A percentile compares a stretch with the other conserved stretches of the same genome.
Conservation (phyloP, 768 basidiomycete species). For the Suillus subaureus region DNA sequence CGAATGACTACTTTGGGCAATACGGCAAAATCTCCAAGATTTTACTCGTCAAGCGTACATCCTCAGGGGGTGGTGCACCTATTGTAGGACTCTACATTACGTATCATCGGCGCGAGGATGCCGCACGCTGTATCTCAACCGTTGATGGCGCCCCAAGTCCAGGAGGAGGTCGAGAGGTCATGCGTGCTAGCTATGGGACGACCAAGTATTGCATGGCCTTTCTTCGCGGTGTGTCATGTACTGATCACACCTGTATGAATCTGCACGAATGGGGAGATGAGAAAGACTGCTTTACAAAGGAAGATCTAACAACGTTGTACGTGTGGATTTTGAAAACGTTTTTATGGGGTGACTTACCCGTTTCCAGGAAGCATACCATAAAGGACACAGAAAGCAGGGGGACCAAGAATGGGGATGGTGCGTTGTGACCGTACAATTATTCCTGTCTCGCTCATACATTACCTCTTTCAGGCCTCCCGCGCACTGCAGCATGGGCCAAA, state of each 20-base stretch:
- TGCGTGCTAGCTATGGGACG: slow-evolving; percentile 94
- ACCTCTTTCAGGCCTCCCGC: slow-evolving; percentile 54
- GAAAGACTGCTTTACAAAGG: slow-evolving; percentile 96
- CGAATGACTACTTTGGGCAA: slow-evolving; percentile 96
- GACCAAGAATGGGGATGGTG: slow-evolving; percentile 63
- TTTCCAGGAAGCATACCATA: slow-evolving; percentile 83
- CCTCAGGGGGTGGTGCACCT: slow-evolving; percentile 69
- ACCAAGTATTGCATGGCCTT: slow-evolving; percentile 98
- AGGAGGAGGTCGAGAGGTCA: slow-evolving; percentile 83
- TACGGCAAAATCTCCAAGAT: slow-evolving; percentile 99
- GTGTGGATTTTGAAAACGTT: slow-evolving; percentile 29
- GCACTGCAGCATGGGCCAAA: slow-evolving; percentile 65
- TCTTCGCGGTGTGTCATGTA: slow-evolving; percentile 81
- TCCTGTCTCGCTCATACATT: slow-evolving; percentile 18
- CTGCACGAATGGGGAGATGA: slow-evolving; percentile 99
- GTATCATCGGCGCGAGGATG: slow-evolving; percentile 92
- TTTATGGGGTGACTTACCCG: slow-evolving; percentile 7
- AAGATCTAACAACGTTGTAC: slow-evolving; percentile 91
- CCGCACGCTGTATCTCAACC: slow-evolving; percentile 87
- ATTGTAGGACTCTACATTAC: slow-evolving; percentile 96
- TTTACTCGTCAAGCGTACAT: slow-evolving; percentile 85
- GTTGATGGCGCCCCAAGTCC: slow-evolving; percentile 92
- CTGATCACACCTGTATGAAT: slow-evolving; percentile 90
- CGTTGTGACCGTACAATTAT: slow-evolving; percentile 14
- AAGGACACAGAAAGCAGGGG: slow-evolving; percentile 80